Base-by-base conservation (phyloP, 1,284 basidiomycete species). In the Rhodotorula sp. region DNA sequence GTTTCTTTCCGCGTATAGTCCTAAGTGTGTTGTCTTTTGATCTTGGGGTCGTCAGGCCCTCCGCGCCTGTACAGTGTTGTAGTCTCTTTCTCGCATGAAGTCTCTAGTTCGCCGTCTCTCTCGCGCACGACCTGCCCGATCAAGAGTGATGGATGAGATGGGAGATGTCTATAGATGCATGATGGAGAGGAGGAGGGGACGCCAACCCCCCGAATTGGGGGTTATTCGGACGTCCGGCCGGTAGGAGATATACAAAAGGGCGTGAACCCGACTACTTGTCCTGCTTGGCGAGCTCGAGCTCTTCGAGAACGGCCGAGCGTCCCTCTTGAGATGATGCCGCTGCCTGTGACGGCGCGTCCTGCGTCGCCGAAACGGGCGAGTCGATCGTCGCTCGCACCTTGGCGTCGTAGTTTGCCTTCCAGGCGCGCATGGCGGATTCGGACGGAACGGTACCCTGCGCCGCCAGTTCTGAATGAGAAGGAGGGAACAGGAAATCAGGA, bases 351-450 rank as follows among this genome's bases (percentile, higher is more conserved):
- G 58, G 14, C 8, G 59, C 15, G 26, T 56, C 54, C 26, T 56
- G 26, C 54, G 54, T 16, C 16, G 54, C 54, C 54, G 54, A 56
- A 26, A 29, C 46, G 12, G 20, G 39, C 12, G 52, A n/a, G 12
- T 68, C 67, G 57, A 63, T 57, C 14, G 70, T 72, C 20, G 26
- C 10, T 16, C 67, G 64, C 29, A 69, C 46, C 43, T 48, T 34
- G n/a, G 59, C 54, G 65, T 73, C 71, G 63, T 62, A 65, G 2
- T 62, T 43, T 4, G 43, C 52, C 29, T 70, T 73, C 71, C 71
- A 73, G 2, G 26, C 51, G 21, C 68, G 62, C 71, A 73, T 73
- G 5, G 71, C 65, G 5, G 71, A 64, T 60, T 73, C 71, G 18
- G 71, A 70, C 8, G 66, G 64, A 18, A 70, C 52, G 29, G 54